Percentiles rank a stretch among this genome's conserved stretches.
Evolutionary conservation across 257 asterid genomes (phyloP).

Genomic region (Jasminum sambac): DNA sequence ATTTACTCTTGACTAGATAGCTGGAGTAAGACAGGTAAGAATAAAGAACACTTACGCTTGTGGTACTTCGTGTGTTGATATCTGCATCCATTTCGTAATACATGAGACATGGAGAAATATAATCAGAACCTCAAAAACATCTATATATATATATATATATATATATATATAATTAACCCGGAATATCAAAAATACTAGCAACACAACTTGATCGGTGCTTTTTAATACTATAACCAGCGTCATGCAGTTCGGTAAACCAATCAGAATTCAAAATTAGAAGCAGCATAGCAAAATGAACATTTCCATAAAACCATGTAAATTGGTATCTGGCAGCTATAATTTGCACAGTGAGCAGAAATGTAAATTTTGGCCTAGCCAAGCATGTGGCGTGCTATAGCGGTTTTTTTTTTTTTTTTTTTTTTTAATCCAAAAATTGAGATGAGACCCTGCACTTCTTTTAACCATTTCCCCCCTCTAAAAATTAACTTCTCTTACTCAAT

Average conservation of each 20-base stretch:
- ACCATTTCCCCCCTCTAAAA: not conserved
- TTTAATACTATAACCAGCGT: conserved; percentile 5
- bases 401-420: no score
- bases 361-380: not conserved
- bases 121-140: conserved; percentile 31
- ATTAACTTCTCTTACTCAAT: no score
- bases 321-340: not conserved
- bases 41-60: conserved; percentile 75
- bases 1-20: conserved; percentile 10
- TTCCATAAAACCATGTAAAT: conserved; percentile 9
- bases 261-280: conserved; percentile 13
- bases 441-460: not conserved
- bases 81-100: conserved; percentile 51
- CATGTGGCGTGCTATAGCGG: not conserved
- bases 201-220: conserved; percentile 13
- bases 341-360: not conserved
- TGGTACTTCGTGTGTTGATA: conserved; percentile 98
- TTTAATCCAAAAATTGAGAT: not conserved
- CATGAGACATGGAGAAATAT: conserved; percentile 48
- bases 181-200: conserved; percentile 9
- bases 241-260: conserved; percentile 3
- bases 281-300: conserved; percentile 12
- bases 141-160: no score
- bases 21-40: conserved; percentile 17
- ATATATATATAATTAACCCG: no score